Evolutionary conservation across 2,329 filamentous ascomycete genomes (phyloP), one percentile per base, ranked within the genome.

Genomic region (Coniochaeta sp.): DNA sequence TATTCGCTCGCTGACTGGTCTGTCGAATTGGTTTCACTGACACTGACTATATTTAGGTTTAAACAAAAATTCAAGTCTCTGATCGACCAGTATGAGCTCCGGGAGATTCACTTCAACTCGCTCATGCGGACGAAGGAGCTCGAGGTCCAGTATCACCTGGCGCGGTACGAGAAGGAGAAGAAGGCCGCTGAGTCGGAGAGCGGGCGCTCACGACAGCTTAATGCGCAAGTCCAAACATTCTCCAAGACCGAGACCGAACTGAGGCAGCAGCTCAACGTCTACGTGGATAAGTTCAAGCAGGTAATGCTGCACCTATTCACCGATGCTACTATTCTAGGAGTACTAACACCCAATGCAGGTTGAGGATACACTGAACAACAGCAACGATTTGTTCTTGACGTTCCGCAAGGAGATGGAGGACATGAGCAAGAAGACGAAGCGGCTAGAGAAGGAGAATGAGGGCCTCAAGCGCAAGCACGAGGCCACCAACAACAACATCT

Each of bases 281-380:
- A 99, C 63, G 92, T 96, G 24, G 94, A 99, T 67, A 99, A 97
- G 73, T 97, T 97, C 73, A 97, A 97, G 76, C 94, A 99, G 88
- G 92, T 96, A 70, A 80, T 68, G 55, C 55, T 53, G 60, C 57
- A 55, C 48, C 60, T 58, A 57, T 58, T 52, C 38, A 14, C 38
- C 51, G 49, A 47, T 52, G 5, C 10, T n/a, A 10, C 30, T 7
- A 45, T 26, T 40, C 51, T 54, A 48, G 50, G 18, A 49, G 45
- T 52, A 53, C 53, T 56, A 53, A 58, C 58, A 56, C 55, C 58
- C 59, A 62, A 71, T 67, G 66, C 70, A 97, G 92, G 92, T 97
- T 66, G 92, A 97, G 79, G 94, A 97, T 71, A 97, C 92, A 32
- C 80, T 97, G 49, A 97, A 96, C 72, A 97, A 96, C 67, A 96